Evolutionary conservation across 2,329 filamentous ascomycete genomes (phyloP).

Genomic region (Aspergillus hortae): DNA sequence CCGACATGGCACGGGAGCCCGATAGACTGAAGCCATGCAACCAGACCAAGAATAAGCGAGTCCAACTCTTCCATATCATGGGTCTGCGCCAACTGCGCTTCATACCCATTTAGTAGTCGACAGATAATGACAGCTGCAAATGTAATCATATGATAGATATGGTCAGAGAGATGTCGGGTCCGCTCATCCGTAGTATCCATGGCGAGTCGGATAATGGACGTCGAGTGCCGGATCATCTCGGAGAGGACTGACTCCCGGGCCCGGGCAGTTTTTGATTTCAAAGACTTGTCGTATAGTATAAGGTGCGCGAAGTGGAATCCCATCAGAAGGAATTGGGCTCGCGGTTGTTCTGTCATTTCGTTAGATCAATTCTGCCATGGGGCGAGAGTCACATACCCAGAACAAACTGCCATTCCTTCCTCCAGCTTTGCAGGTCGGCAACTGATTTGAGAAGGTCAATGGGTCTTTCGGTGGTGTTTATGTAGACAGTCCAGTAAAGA

Average conservation of each 20-base stretch:
- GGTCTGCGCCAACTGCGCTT: slow-evolving; percentile 26
- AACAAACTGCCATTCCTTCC: slow-evolving; percentile 38
- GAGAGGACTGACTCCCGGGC: slow-evolving; percentile 34
- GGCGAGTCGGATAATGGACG: slow-evolving; percentile 38
- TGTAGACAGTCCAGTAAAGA: slow-evolving; percentile 46
- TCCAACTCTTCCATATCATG: slow-evolving; percentile 36
- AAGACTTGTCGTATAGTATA: slow-evolving; percentile 36
- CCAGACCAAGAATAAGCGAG: slow-evolving; percentile 29
- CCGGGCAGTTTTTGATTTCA: slow-evolving; percentile 34
- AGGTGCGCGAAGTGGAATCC: slow-evolving; percentile 46
- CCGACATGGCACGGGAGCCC: slow-evolving; percentile 43
- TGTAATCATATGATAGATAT: slow-evolving; percentile 48
- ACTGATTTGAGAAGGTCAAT: slow-evolving; percentile 35
- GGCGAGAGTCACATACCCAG: slow-evolving; percentile 25
- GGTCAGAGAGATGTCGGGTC: slow-evolving; percentile 44
- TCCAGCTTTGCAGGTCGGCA: slow-evolving; percentile 36
- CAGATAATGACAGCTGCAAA: slow-evolving; percentile 36
- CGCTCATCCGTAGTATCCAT: slow-evolving; percentile 45
- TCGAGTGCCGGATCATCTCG: slow-evolving; percentile 43
- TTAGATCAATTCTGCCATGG: background rate
- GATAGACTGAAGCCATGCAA: slow-evolving; percentile 41
- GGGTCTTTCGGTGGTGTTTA: slow-evolving; percentile 26
- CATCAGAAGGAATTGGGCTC: slow-evolving; percentile 46
- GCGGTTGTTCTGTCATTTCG: slow-evolving; percentile 30
- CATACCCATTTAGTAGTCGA: slow-evolving; percentile 37